phyloP scores from a whole-genome alignment of 768 basidiomycete genomes.

The Amanita thiersii region DNA sequence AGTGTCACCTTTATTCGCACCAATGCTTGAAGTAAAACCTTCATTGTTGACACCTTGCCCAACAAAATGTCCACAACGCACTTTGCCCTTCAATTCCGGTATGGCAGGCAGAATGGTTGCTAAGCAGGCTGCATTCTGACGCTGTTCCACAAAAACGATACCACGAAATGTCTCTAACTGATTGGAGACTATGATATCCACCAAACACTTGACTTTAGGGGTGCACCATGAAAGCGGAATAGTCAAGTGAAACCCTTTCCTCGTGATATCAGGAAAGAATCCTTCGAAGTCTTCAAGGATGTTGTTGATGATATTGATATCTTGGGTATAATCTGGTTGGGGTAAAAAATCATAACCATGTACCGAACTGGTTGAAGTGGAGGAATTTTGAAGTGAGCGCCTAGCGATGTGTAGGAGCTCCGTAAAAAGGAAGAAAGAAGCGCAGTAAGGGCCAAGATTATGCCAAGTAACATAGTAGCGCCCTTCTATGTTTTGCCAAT shows the following conservation, averaged over 20 bases:
- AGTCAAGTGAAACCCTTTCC: conserved; percentile 25
- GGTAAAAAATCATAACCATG: too few species aligned
- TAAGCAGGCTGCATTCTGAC: conserved; percentile 69
- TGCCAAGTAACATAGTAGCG: conserved; percentile 54
- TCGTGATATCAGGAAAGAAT: conserved; percentile 34
- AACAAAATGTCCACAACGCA: conserved; percentile 59
- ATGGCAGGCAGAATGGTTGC: conserved; percentile 56
- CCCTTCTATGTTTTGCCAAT: conserved; percentile 51
- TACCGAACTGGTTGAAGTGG: conserved; percentile 13
- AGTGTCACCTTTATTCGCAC: conserved; percentile 45
- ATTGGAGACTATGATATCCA: conserved; percentile 51
- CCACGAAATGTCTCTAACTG: conserved; percentile 57
- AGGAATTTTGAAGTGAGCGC: conserved; percentile 20
- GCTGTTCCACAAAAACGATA: conserved; percentile 83
- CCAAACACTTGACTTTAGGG: conserved; percentile 60
- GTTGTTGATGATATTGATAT: conserved; percentile 24
- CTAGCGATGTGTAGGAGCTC: conserved; percentile 48
- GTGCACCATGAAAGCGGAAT: conserved; percentile 59
- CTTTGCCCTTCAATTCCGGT: conserved; percentile 44
- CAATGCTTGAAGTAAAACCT: conserved; percentile 30
- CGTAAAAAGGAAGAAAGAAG: conserved; percentile 60
- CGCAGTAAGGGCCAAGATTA: conserved; percentile 67
- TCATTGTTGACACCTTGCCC: conserved; percentile 53
- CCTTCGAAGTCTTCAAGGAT: conserved; percentile 38
- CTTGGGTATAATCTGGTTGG: conserved; percentile 21